These are phyloP conservation scores for Mortierella sp. DNA, from an alignment of 371 early-diverging fungal species.

Conservation along the genomic window DNA sequence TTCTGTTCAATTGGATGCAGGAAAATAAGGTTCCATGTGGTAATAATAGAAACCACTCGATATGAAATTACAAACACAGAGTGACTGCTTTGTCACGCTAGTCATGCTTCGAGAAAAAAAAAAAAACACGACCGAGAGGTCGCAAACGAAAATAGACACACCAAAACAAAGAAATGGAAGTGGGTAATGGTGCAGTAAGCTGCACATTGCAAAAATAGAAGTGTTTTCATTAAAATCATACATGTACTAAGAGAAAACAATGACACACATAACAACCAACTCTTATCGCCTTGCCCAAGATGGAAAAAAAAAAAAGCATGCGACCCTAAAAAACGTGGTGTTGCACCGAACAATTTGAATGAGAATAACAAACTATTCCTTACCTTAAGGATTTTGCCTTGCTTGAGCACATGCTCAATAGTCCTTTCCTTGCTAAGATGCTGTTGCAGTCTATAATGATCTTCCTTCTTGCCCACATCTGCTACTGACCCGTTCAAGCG, in stretches of 20 bases:
- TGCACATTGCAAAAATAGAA: background rate
- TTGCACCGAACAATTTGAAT: background rate
- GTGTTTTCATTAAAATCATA: background rate
- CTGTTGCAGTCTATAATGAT: constrained; percentile 7
- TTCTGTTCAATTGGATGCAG: background rate
- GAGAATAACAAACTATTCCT: background rate
- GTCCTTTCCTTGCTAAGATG: constrained; percentile 26
- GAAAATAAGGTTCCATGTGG: constrained; percentile 21
- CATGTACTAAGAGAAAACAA: background rate
- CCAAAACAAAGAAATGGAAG: background rate
- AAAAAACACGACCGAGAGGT: constrained; percentile 7
- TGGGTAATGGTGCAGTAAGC: background rate
- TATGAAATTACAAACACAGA: background rate
- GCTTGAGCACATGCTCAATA: constrained; percentile 38
- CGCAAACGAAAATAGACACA: background rate
- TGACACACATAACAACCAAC: background rate
- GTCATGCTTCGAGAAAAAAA: constrained; percentile 2
- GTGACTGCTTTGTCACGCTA: constrained; percentile 26
- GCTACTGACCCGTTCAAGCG: background rate
- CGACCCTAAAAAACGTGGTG: too few species aligned
- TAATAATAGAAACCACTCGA: constrained; percentile 12
- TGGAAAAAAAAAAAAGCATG: background rate
- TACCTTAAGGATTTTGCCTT: constrained; percentile 49
- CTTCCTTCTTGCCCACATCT: constrained; percentile 1
- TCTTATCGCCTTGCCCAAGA: too few species aligned